Evolutionary conservation across 164 flowering plant species (phyloP).

Genomic region (Magnolia kwangsiensis): DNA sequence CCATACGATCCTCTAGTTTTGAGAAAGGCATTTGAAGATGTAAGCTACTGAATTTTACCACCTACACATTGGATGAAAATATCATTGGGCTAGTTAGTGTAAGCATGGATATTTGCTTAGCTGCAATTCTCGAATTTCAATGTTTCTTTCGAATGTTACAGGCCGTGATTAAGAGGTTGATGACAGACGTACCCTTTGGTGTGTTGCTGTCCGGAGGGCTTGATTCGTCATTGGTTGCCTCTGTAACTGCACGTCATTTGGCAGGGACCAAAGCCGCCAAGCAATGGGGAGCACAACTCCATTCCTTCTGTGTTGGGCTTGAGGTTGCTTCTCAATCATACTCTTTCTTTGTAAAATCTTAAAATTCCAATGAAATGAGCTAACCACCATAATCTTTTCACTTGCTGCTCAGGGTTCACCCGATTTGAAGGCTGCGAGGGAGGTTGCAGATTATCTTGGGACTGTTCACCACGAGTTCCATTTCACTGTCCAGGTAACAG

Average conservation of each 20-base stretch:
- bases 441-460: slow-evolving; percentile 92
- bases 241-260: slow-evolving; percentile 76
- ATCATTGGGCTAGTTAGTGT: background rate
- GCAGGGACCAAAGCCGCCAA: slow-evolving; percentile 80
- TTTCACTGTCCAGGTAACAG: slow-evolving; percentile 88
- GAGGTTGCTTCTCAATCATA: slow-evolving; percentile 38
- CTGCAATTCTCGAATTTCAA: background rate
- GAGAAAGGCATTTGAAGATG: slow-evolving; percentile 77
- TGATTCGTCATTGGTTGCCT: slow-evolving; percentile 85
- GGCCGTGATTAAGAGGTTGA: slow-evolving; percentile 90
- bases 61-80: background rate
- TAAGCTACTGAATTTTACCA: slow-evolving; percentile 18
- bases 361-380: background rate
- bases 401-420: slow-evolving; percentile 70
- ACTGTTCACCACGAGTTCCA: slow-evolving; percentile 94
- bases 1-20: slow-evolving; percentile 85
- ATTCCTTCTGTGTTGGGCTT: slow-evolving; percentile 93
- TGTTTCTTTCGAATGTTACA: slow-evolving; percentile 18
- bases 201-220: slow-evolving; percentile 89
- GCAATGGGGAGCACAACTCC: slow-evolving; percentile 91
- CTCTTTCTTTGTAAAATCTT: background rate
- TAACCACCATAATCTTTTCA: background rate
- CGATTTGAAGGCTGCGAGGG: slow-evolving; percentile 85
- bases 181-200: slow-evolving; percentile 98
- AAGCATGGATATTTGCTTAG: background rate